These are phyloP conservation scores for Starmerella apicola DNA, from an alignment of 805 yeast genomes.

Conservation along the genomic window DNA sequence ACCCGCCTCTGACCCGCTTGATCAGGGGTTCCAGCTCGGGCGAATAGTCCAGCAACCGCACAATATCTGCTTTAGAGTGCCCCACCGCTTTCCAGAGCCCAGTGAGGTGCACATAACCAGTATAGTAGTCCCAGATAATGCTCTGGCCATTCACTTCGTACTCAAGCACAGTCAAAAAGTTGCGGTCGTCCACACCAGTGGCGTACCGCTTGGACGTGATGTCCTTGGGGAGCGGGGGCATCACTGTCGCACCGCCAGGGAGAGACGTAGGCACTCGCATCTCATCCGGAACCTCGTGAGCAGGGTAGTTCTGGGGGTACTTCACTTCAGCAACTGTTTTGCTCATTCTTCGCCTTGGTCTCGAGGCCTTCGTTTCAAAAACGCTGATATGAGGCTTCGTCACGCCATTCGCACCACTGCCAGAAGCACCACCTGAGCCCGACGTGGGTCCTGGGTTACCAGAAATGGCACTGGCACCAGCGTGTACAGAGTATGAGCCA, in stretches of 20 bases:
- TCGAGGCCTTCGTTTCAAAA: neutral
- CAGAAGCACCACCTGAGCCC: too few relatives aligned
- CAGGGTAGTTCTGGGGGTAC: conserved; percentile 24
- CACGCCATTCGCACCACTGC: neutral
- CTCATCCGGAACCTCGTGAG: conserved; percentile 18
- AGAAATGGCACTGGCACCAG: too few relatives aligned
- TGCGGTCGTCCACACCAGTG: conserved; percentile 61
- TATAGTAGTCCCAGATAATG: conserved; percentile 74
- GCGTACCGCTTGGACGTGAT: conserved; percentile 36
- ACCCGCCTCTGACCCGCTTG: conserved; percentile 79
- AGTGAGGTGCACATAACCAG: conserved; percentile 78
- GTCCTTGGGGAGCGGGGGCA: conserved; percentile 15
- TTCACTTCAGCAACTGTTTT: conserved; percentile 2
- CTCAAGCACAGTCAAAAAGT: conserved; percentile 58
- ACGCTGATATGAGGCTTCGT: neutral
- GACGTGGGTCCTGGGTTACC: too few relatives aligned
- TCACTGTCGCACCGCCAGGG: conserved; percentile 6
- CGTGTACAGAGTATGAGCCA: too few relatives aligned
- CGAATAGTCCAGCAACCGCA: conserved; percentile 47
- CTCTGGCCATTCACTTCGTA: conserved; percentile 56
- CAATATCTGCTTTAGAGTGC: conserved; percentile 62
- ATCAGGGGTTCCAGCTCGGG: conserved; percentile 54
- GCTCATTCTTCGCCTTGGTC: neutral
- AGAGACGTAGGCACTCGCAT: conserved; percentile 13
- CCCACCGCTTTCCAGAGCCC: conserved; percentile 76